Conservation (phyloP, 495 filamentous ascomycete genomes). For the Poronia punctata region DNA sequence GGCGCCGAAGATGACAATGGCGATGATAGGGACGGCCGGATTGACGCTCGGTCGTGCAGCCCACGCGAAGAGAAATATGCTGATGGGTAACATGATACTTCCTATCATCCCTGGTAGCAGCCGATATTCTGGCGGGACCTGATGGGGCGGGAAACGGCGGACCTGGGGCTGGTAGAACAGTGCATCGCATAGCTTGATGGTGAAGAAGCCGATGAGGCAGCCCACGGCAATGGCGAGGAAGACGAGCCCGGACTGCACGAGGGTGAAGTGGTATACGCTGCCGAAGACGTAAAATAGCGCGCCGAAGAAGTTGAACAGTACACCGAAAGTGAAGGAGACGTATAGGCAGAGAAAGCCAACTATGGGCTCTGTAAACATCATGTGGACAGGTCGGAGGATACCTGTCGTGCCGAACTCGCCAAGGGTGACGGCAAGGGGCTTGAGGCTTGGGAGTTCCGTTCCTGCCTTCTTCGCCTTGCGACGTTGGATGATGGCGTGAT, state of each 20-base stretch:
- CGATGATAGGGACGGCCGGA: conserved; percentile 40
- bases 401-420: conserved; percentile 49
- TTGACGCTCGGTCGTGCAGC: conserved; percentile 31
- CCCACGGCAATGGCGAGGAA: conserved; percentile 55
- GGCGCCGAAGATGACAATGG: conserved; percentile 59
- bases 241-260: conserved; percentile 47
- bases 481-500: conserved; percentile 53
- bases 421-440: conserved; percentile 26
- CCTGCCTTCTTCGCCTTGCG: conserved; percentile 41
- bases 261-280: conserved; percentile 41
- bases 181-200: conserved; percentile 39
- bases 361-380: conserved; percentile 62
- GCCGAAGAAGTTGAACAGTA: conserved; percentile 61
- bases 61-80: conserved; percentile 45
- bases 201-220: conserved; percentile 42
- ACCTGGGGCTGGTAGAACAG: conserved; percentile 31
- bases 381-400: conserved; percentile 53
- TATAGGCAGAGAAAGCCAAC: conserved; percentile 57
- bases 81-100: conserved; percentile 47
- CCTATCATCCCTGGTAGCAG: conserved; percentile 56
- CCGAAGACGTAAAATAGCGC: conserved; percentile 52
- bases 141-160: conserved; percentile 20
- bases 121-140: conserved; percentile 47
- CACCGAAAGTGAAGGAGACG: conserved; percentile 54
- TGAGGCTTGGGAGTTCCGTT: conserved; percentile 26